These are phyloP conservation scores for Knufia petricola DNA, from an alignment of 2,329 filamentous ascomycete species.

Conservation along the genomic window DNA sequence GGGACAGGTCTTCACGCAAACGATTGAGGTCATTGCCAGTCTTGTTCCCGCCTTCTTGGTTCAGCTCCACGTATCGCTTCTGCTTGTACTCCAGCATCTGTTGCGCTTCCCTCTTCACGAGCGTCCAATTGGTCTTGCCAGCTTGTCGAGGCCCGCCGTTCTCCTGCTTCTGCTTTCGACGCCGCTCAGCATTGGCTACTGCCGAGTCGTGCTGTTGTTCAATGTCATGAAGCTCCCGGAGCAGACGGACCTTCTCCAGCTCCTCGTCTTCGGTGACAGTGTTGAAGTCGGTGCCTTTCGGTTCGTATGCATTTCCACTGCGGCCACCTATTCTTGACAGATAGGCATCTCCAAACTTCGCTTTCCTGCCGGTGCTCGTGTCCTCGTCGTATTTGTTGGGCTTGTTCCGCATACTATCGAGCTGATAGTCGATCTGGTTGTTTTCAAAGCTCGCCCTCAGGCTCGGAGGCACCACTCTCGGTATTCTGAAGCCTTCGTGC, in stretches of 20 bases:
- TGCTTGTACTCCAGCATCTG: conserved; percentile 93
- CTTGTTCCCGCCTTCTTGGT: conserved; percentile 53
- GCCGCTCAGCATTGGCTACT: conserved; percentile 60
- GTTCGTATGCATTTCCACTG: conserved; percentile 63
- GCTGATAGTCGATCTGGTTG: conserved; percentile 91
- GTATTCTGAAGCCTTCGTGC: conserved; percentile 90
- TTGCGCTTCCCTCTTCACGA: conserved; percentile 90
- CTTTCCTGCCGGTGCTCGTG: conserved; percentile 79
- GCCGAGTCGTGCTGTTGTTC: conserved; percentile 80
- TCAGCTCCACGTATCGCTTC: conserved; percentile 58
- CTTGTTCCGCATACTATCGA: conserved; percentile 65
- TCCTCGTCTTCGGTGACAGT: conserved; percentile 76
- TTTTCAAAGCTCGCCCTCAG: conserved; percentile 85
- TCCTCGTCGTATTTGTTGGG: conserved; percentile 55
- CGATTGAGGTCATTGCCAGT: conserved; percentile 65
- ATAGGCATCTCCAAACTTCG: conserved; percentile 96
- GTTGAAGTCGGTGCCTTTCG: conserved; percentile 77
- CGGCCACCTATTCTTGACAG: conserved; percentile 74
- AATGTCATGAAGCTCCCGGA: conserved; percentile 82
- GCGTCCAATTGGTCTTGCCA: conserved; percentile 59
- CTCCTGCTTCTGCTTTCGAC: conserved; percentile 34
- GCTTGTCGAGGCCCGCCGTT: conserved; percentile 15
- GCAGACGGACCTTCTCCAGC: conserved; percentile 93
- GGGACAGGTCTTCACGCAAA: conserved; percentile 74
- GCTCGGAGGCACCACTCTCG: conserved; percentile 81